Evolutionary conservation across 371 early-diverging fungal genomes (phyloP).

Genomic region (Scutellospora calospora): DNA sequence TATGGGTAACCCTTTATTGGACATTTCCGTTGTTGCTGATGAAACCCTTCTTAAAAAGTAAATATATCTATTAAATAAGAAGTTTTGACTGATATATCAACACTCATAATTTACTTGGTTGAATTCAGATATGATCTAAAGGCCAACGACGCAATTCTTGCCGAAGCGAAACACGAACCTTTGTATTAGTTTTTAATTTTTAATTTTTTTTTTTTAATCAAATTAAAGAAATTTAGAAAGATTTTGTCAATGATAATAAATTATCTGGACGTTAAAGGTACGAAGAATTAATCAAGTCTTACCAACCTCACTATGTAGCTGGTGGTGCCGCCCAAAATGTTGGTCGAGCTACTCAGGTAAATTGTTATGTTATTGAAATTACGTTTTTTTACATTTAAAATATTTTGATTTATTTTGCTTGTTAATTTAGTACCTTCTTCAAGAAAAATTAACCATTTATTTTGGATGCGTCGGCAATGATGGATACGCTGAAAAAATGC

Average conservation of each 20-base stretch:
- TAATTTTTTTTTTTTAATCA: neutral
- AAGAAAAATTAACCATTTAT: slow-evolving; percentile 86
- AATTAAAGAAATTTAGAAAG: no score
- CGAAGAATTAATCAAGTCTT: slow-evolving; percentile 78
- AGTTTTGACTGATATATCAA: neutral
- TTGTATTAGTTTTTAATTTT: slow-evolving; percentile 62
- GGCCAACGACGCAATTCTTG: slow-evolving; percentile 95
- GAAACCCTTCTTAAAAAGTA: slow-evolving; percentile 82
- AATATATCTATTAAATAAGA: slow-evolving; percentile 22
- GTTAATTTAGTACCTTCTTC: slow-evolving; percentile 75
- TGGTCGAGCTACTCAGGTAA: slow-evolving; percentile 83
- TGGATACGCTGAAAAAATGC: slow-evolving; percentile 75
- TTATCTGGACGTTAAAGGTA: slow-evolving; percentile 56
- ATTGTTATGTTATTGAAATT: neutral
- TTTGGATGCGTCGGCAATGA: slow-evolving; percentile 93
- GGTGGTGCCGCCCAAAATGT: slow-evolving; percentile 98
- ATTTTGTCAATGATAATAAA: slow-evolving; percentile 32
- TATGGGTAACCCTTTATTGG: slow-evolving; percentile 96
- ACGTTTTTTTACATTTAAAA: neutral
- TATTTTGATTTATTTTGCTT: neutral
- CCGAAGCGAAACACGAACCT: slow-evolving; percentile 84
- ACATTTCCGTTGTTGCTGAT: slow-evolving; percentile 88
- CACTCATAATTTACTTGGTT: neutral
- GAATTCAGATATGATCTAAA: slow-evolving; percentile 73
- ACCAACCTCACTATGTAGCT: slow-evolving; percentile 66